These are phyloP conservation scores for Phytophthora cryptogea DNA, from an alignment of 352 stramenopile genomes.

Conservation along the genomic window DNA sequence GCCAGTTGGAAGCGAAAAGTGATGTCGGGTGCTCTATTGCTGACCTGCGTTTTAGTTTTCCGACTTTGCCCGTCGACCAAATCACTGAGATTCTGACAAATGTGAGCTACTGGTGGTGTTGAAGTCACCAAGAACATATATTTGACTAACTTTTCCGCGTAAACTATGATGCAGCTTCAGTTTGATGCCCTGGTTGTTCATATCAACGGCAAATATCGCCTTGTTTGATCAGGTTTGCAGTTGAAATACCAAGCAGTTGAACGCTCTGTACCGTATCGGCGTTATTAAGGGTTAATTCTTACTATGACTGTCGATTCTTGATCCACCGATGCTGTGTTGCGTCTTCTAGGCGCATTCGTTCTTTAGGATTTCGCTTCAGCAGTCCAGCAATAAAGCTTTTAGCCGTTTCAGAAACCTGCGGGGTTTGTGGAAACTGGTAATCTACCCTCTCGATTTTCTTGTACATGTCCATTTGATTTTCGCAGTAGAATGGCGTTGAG, in stretches of 20 bases:
- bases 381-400: constrained; percentile 70
- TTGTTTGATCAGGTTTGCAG: constrained; percentile 39
- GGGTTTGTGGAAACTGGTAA: constrained; percentile 58
- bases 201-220: constrained; percentile 56
- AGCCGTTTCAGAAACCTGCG: constrained; percentile 52
- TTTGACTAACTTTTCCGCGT: constrained; percentile 8
- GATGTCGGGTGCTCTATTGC: constrained; percentile 43
- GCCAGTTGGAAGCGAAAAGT: constrained; percentile 41
- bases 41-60: constrained; percentile 67
- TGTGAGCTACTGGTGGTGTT: constrained; percentile 34
- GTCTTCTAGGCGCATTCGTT: constrained; percentile 66
- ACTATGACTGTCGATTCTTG: constrained; percentile 32
- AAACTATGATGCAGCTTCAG: constrained; percentile 49
- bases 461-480: constrained; percentile 86
- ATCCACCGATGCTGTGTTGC: constrained; percentile 70
- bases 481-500: constrained; percentile 76
- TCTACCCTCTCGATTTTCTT: constrained; percentile 68
- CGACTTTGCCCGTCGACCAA: constrained; percentile 45
- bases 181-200: constrained; percentile 68
- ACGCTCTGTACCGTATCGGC: constrained; percentile 2
- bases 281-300: constrained; percentile 21
- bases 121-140: background rate
- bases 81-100: constrained; percentile 62
- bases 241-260: background rate
- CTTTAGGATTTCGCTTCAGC: constrained; percentile 54